These are phyloP conservation scores for Fusarium foetens DNA, from an alignment of 2,329 filamentous ascomycete genomes.

Conservation along the genomic window DNA sequence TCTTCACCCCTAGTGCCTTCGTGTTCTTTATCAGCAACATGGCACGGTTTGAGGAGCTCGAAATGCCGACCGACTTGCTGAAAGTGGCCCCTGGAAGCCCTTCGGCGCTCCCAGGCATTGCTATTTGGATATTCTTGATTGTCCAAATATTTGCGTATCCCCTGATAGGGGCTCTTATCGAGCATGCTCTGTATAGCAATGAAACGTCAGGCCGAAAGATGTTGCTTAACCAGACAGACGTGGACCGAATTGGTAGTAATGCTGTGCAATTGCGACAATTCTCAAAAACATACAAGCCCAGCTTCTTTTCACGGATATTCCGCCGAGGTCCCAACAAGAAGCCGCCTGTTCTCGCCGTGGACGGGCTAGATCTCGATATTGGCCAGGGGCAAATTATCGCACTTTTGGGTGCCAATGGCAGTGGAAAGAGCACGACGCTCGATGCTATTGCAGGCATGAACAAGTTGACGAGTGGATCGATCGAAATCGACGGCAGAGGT, in stretches of 20 bases:
- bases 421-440: conserved; percentile 89
- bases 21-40: conserved; percentile 81
- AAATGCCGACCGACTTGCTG: conserved; percentile 68
- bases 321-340: conserved; percentile 54
- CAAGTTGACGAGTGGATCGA: conserved; percentile 78
- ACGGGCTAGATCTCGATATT: conserved; percentile 76
- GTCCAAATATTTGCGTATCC: conserved; percentile 84
- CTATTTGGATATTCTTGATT: conserved; percentile 79
- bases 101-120: conserved; percentile 77
- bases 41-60: conserved; percentile 77
- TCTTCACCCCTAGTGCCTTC: conserved; percentile 91
- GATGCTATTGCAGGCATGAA: conserved; percentile 88
- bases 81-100: conserved; percentile 70
- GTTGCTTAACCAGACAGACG: conserved; percentile 48
- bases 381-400: conserved; percentile 85
- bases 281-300: conserved; percentile 80
- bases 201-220: conserved; percentile 70
- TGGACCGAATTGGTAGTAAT: conserved; percentile 46
- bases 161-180: conserved; percentile 77
- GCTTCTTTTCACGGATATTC: conserved; percentile 66
- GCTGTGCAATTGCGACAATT: conserved; percentile 79
- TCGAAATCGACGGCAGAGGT: conserved; percentile 80
- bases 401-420: conserved; percentile 88
- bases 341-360: conserved; percentile 80
- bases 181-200: conserved; percentile 80